These are phyloP conservation scores for Schizopora paradoxa DNA, from an alignment of 1,284 basidiomycete species.

Conservation along the genomic window DNA sequence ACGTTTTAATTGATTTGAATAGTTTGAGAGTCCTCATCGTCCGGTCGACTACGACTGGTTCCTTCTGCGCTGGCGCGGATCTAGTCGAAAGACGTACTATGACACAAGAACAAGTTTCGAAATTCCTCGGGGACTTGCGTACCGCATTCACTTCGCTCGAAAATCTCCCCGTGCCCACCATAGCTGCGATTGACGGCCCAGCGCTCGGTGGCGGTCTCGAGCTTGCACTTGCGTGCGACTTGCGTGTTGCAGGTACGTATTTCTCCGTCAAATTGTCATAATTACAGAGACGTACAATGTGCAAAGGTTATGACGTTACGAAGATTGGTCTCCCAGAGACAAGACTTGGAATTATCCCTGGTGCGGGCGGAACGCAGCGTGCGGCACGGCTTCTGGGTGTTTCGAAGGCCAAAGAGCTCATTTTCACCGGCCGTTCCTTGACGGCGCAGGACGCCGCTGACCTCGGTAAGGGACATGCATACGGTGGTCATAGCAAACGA, in stretches of 20 bases:
- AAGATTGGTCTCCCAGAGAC: slow-evolving; percentile 84
- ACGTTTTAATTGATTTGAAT: slow-evolving; percentile 9
- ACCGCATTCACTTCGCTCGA: slow-evolving; percentile 71
- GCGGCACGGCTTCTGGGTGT: slow-evolving; percentile 77
- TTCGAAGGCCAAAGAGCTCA: slow-evolving; percentile 82
- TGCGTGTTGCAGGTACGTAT: slow-evolving; percentile 73
- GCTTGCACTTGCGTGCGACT: slow-evolving; percentile 80
- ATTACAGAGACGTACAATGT: slow-evolving; percentile 7
- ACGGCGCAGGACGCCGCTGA: slow-evolving; percentile 65
- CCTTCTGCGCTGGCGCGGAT: slow-evolving; percentile 93
- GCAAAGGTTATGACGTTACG: slow-evolving; percentile 52
- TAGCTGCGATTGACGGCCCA: slow-evolving; percentile 90
- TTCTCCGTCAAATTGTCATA: slow-evolving; percentile 4
- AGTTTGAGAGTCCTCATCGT: slow-evolving; percentile 78
- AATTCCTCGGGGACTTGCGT: slow-evolving; percentile 78
- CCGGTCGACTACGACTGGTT: slow-evolving; percentile 64
- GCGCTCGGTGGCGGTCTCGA: slow-evolving; percentile 91
- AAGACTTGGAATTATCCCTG: slow-evolving; percentile 88
- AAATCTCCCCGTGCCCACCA: slow-evolving; percentile 78
- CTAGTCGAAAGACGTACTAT: slow-evolving; percentile 81
- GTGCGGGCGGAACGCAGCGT: slow-evolving; percentile 91
- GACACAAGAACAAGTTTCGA: slow-evolving; percentile 67
- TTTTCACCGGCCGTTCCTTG: slow-evolving; percentile 72
- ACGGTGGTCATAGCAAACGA: neutral
- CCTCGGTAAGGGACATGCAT: slow-evolving; percentile 51